Conservation (phyloP, 148 eudicot genomes). For the Rhododendron ovatum region DNA sequence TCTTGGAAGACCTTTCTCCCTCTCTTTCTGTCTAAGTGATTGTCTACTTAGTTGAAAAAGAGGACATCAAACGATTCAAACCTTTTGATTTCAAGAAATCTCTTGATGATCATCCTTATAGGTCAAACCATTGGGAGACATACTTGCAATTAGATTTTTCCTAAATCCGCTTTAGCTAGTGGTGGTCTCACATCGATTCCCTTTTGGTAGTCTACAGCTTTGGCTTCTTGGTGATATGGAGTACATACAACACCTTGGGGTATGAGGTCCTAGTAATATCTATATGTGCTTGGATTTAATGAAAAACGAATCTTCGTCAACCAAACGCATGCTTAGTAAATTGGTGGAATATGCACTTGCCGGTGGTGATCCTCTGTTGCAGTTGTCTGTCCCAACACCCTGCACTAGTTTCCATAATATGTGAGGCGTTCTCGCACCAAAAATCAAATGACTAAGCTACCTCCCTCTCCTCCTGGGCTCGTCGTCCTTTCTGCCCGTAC, state of each 20-base stretch:
- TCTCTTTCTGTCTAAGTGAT: neutral
- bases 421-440: neutral
- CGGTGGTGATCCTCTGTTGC: neutral
- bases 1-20: neutral
- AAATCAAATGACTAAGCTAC: too few relatives aligned
- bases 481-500: too few relatives aligned
- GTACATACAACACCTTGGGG: neutral
- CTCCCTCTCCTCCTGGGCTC: too few relatives aligned
- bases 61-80: neutral
- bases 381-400: neutral
- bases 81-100: neutral
- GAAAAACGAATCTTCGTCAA: neutral
- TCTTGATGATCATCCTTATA: neutral
- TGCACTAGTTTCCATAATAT: neutral
- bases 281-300: neutral
- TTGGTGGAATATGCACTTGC: neutral
- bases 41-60: neutral
- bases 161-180: neutral
- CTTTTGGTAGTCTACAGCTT: neutral
- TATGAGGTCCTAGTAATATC: neutral
- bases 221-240: neutral
- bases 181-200: neutral
- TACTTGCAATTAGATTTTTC: neutral
- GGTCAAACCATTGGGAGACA: too few relatives aligned
- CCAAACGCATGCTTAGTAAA: neutral